Base-by-base conservation (phyloP, 805 yeast genomes). In the Lipomyces yamadae region DNA sequence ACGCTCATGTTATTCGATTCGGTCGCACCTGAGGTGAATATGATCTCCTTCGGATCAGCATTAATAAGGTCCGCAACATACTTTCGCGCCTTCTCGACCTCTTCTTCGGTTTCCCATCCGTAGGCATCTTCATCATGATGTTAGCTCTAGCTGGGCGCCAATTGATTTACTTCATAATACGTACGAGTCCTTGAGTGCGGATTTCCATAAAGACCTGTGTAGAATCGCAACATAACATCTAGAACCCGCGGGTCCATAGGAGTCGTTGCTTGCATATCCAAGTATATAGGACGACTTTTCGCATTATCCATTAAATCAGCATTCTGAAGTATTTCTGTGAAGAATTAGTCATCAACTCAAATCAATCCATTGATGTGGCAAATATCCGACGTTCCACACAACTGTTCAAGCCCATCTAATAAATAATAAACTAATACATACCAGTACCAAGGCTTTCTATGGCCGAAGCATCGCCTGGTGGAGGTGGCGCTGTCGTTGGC, bases 41-140 rank as follows among this genome's bases (percentile, higher is more conserved):
- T 89, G 73, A 95, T 95, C 80, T 95, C 99, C 81, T 94, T 94
- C 63, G 98, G 91, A 77, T 95, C 97, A 42, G 99, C 99, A 37
- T 87, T 86, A 73, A 95, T 92, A 62, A 95, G 85, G 37, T 83
- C 82, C 2, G 99, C 98, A 62, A 95, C 82, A 74, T 94, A 84
- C 62, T 81, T 83, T 74, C 99, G 85, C 4, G 99, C 97, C 60
- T 81, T 80, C 76, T 95, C 99, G 18, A 95, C 95, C 66, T 89
- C 97, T 70, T 85, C 85, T 66, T 94, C 97, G 2, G 99, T 91
- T 80, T 95, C 99, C 99, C 99, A 95, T 45, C 99, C 99, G 77
- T 94, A 95, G 4, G 97, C 85, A 77, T 95, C 67, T 64, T 10
- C 33, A 52, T 29, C 55, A 58, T 11, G 4, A 8, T 18, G 24